Conservation (phyloP, 2,329 filamentous ascomycete species). For the Thyridium curvatum region DNA sequence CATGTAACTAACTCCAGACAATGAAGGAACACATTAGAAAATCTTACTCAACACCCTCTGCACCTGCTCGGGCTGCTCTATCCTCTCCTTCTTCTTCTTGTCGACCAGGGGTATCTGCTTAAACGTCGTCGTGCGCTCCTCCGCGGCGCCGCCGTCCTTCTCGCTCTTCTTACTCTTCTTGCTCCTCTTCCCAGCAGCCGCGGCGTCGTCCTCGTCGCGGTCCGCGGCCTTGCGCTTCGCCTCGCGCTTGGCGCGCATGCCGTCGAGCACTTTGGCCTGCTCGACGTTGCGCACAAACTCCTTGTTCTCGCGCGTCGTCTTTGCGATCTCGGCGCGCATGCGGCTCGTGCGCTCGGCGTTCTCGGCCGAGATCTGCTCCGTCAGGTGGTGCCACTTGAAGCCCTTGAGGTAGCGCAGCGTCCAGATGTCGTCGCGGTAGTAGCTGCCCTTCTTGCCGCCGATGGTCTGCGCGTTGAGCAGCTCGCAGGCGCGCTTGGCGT, state of each 20-base stretch:
- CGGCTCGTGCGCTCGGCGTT: constrained; percentile 72
- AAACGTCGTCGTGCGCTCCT: constrained; percentile 47
- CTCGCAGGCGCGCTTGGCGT: constrained; percentile 71
- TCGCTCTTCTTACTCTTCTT: constrained; percentile 14
- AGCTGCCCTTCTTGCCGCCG: constrained; percentile 76
- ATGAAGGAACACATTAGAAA: too few species aligned
- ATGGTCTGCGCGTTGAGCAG: constrained; percentile 72
- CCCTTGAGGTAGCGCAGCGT: constrained; percentile 74
- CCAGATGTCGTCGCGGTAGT: constrained; percentile 85
- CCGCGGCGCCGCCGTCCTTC: constrained; percentile 13
- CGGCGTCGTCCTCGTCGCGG: constrained; percentile 11
- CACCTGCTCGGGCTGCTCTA: constrained; percentile 48
- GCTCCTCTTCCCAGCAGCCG: constrained; percentile 12
- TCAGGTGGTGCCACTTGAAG: constrained; percentile 73
- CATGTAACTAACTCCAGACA: too few species aligned
- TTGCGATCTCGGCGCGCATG: constrained; percentile 71
- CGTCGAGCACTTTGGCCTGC: constrained; percentile 70
- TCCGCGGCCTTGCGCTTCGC: constrained; percentile 29
- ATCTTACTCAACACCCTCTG: constrained; percentile 59
- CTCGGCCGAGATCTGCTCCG: constrained; percentile 74
- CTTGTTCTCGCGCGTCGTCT: constrained; percentile 73
- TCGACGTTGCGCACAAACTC: constrained; percentile 75
- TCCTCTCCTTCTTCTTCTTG: constrained; percentile 41
- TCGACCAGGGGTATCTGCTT: constrained; percentile 57
- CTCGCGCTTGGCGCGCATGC: constrained; percentile 58